Evolutionary conservation across 169 alveolate genomes (phyloP), one percentile per base, ranked within the genome.

Genomic region (Fabrea salina): DNA sequence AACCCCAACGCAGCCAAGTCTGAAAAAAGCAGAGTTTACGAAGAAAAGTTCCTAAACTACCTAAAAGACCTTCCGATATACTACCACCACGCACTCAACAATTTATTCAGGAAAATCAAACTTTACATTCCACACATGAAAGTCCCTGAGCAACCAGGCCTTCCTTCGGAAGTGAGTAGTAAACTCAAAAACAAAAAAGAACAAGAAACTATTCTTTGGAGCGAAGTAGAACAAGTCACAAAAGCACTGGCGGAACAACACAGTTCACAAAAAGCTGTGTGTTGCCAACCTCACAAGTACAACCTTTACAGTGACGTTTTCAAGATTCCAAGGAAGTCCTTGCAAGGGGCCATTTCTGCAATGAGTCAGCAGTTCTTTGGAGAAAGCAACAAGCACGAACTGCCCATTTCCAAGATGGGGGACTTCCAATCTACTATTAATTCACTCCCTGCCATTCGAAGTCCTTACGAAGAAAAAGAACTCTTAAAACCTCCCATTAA

Each of bases 281-380:
- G 75, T 5, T 64, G 75, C 30, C 75, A 64, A 64, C 5, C 30
- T 2, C 27, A 64, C 4, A 64, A 64, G 32, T 35, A 64, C 41
- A 33, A 64, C 50, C 75, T 64, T 37, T 64, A 64, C 30, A 19
- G 75, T 64, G 75, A 64, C 30, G 41, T 64, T 40, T 64, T 64
- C 57, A 37, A 19, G n/a, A 64, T 64, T 37, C 54, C 75, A 0
- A 25, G 75, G 1, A 56, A 64, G 41, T 16, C 35, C 2, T 19
- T 64, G 16, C 49, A 64, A 40, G 75, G 43, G 16, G 75, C 75
- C 30, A 64, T 64, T 37, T 32, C 75, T 37, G 51, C 39, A 16
- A 64, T 64, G 75, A 41, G 33, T 2, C 49, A 25, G 4, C 75
- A 64, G 30, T 64, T 64, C 30, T 64, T 64, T n/a, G 75, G 75